Percentiles rank a stretch among this genome's conserved stretches.
Conservation (phyloP, 805 yeast species). For the Candida golubevii region DNA sequence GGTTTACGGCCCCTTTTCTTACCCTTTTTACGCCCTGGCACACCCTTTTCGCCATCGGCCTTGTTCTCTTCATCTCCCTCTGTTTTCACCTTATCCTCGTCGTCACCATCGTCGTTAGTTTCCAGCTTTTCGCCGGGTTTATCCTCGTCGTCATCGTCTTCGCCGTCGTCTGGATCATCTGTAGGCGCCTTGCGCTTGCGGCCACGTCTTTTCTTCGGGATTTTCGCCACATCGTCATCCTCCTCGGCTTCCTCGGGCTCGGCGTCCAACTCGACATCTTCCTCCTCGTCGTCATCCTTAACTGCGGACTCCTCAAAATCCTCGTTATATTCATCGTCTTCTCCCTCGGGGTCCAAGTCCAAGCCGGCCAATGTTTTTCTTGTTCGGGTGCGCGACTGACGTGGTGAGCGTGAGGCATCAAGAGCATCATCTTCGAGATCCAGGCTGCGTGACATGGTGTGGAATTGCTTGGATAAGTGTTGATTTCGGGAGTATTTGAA, state of each 20-base stretch:
- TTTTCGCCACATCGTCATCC: slow-evolving; percentile 7
- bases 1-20: slow-evolving; percentile 33
- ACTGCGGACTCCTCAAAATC: slow-evolving; percentile 17
- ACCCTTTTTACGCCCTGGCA: slow-evolving; percentile 30
- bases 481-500: too few species aligned
- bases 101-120: slow-evolving; percentile 9
- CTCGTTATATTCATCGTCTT: slow-evolving; percentile 18
- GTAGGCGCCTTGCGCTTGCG: slow-evolving; percentile 16
- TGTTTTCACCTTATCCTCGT: slow-evolving; percentile 1
- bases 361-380: slow-evolving; percentile 16
- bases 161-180: slow-evolving; percentile 16
- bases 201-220: slow-evolving; percentile 9
- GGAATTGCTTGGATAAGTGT: neutral
- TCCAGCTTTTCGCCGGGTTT: slow-evolving; percentile 6
- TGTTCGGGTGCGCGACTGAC: slow-evolving; percentile 11
- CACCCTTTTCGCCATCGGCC: slow-evolving; percentile 6
- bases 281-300: slow-evolving; percentile 17
- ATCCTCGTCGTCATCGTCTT: slow-evolving; percentile 9
- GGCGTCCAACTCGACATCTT: slow-evolving; percentile 14
- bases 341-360: slow-evolving; percentile 19
- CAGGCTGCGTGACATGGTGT: slow-evolving; percentile 4
- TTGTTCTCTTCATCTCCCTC: slow-evolving; percentile 2
- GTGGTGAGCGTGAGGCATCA: slow-evolving; percentile 13
- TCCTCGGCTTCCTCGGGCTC: slow-evolving; percentile 19
- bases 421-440: slow-evolving; percentile 2